These are phyloP conservation scores for Fomitopsis serialis DNA, from an alignment of 768 basidiomycete genomes.

Conservation along the genomic window DNA sequence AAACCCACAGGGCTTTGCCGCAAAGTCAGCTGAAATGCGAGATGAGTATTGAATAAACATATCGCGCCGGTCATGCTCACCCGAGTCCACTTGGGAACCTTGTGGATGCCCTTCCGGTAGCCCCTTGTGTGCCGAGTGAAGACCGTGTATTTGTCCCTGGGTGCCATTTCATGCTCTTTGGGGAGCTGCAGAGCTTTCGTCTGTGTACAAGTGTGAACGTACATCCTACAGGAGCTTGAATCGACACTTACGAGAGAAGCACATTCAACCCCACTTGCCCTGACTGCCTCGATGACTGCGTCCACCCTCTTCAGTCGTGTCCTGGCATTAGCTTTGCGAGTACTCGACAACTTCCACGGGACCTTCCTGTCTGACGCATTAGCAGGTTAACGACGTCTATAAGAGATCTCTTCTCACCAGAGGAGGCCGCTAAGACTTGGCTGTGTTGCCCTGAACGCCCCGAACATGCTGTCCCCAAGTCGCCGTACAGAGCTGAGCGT, in stretches of 20 bases:
- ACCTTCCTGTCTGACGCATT: slow-evolving; percentile 61
- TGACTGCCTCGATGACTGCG: slow-evolving; percentile 84
- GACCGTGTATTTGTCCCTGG: slow-evolving; percentile 93
- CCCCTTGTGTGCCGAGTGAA: slow-evolving; percentile 66
- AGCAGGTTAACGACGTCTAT: neutral
- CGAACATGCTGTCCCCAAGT: slow-evolving; percentile 67
- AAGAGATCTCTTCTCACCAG: slow-evolving; percentile 47
- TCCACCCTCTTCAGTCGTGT: slow-evolving; percentile 90
- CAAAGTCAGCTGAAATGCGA: slow-evolving; percentile 59
- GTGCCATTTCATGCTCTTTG: slow-evolving; percentile 88
- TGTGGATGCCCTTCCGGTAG: slow-evolving; percentile 94
- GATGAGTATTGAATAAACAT: neutral
- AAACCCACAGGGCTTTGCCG: slow-evolving; percentile 91
- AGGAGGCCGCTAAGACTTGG: slow-evolving; percentile 73
- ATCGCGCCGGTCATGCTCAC: slow-evolving; percentile 38
- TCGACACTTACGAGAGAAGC: slow-evolving; percentile 58
- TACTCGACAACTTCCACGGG: slow-evolving; percentile 88
- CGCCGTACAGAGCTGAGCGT: slow-evolving; percentile 4
- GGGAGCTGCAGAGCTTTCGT: slow-evolving; percentile 75
- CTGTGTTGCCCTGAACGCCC: slow-evolving; percentile 72
- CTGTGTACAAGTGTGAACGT: slow-evolving; percentile 21
- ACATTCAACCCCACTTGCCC: slow-evolving; percentile 76
- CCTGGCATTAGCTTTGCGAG: slow-evolving; percentile 90
- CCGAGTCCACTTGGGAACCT: slow-evolving; percentile 95
- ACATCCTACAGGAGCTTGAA: neutral